These are phyloP conservation scores for Dentipellis fragilis DNA, from an alignment of 768 basidiomycete genomes.

Conservation along the genomic window DNA sequence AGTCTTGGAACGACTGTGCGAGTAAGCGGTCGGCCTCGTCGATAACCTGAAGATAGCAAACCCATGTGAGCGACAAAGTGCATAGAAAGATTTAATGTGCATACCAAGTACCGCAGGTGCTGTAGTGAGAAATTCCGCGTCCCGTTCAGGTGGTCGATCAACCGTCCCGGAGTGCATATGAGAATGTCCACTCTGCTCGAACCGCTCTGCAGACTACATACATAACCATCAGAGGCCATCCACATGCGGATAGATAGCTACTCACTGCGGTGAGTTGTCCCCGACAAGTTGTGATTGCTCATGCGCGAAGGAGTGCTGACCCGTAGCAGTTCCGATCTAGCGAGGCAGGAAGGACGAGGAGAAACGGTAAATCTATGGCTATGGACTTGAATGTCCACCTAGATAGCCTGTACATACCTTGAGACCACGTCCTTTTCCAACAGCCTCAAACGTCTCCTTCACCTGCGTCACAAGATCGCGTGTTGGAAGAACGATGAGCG, in stretches of 20 bases:
- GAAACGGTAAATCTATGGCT: not conserved
- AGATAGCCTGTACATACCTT: conserved; percentile 40
- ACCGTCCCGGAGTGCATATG: conserved; percentile 89
- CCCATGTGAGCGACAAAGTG: too few relatives aligned
- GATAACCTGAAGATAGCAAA: conserved; percentile 52
- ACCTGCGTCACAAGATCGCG: conserved; percentile 91
- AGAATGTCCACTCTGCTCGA: conserved; percentile 89
- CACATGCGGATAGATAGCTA: not conserved
- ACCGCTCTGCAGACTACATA: conserved; percentile 64
- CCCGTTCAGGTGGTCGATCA: conserved; percentile 87
- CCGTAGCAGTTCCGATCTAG: conserved; percentile 73
- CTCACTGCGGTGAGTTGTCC: conserved; percentile 44
- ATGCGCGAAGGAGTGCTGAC: conserved; percentile 88
- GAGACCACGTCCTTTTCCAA: conserved; percentile 78
- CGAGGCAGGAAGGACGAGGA: not conserved
- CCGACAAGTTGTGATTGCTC: conserved; percentile 78
- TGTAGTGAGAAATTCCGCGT: conserved; percentile 89
- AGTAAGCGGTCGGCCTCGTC: conserved; percentile 97
- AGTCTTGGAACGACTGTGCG: conserved; percentile 93
- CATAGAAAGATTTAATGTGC: conserved; percentile 17
- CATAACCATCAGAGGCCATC: not conserved
- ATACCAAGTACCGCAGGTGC: conserved; percentile 87
- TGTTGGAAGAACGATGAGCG: conserved; percentile 86
- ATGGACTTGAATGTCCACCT: not conserved
- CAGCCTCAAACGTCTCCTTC: conserved; percentile 79